Conservation (phyloP, 2,329 filamentous ascomycete species). For the Sarocladium kiliense region DNA sequence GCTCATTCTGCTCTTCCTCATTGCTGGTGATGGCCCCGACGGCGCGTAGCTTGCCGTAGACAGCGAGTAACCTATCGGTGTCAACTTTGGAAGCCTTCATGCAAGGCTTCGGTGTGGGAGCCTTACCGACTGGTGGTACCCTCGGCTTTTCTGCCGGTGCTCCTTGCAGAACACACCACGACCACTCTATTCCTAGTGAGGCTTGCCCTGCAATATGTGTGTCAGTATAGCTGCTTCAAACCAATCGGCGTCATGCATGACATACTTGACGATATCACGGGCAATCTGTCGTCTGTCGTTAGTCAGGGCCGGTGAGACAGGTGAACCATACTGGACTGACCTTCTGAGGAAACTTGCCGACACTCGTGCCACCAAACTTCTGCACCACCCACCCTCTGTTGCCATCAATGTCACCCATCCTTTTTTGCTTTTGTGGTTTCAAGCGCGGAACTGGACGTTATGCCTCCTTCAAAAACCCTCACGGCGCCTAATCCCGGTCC, state of each 20-base stretch:
- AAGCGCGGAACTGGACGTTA: conserved; percentile 9
- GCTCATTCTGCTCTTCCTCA: conserved; percentile 45
- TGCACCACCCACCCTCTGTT: conserved; percentile 74
- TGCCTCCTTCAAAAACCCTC: background rate
- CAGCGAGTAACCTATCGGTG: conserved; percentile 46
- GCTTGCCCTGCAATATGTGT: conserved; percentile 26
- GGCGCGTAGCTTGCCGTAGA: conserved; percentile 52
- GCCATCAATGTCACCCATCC: conserved; percentile 13
- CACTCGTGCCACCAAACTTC: conserved; percentile 92
- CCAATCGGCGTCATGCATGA: background rate
- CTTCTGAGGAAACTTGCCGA: conserved; percentile 85
- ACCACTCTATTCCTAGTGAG: conserved; percentile 70
- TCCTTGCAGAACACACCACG: conserved; percentile 92
- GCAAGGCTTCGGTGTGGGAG: background rate
- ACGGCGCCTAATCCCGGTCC: background rate
- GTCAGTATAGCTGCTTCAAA: background rate
- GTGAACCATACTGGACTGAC: conserved; percentile 28
- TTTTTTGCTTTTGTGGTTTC: background rate
- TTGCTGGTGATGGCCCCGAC: conserved; percentile 48
- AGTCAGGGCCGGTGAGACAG: conserved; percentile 9
- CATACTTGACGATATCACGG: conserved; percentile 37
- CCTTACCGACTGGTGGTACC: conserved; percentile 90
- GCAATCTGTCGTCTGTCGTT: conserved; percentile 34
- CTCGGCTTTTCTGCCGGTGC: conserved; percentile 87
- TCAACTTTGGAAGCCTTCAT: background rate